Percentiles rank a stretch among this genome's conserved stretches.
Conservation (phyloP, 2,329 filamentous ascomycete species). For the Celoporthe dispersa region DNA sequence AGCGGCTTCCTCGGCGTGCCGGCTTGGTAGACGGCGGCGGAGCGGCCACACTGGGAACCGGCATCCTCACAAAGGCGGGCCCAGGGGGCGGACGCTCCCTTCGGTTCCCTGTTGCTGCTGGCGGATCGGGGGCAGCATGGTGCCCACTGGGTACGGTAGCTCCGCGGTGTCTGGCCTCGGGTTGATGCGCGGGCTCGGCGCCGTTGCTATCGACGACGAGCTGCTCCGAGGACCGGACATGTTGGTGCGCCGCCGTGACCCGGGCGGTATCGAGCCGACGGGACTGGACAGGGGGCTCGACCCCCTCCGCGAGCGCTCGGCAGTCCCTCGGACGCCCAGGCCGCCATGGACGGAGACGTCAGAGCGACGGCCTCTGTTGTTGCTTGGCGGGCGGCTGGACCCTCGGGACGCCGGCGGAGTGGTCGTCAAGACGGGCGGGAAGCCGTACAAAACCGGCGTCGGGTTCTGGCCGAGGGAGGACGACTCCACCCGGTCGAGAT, state of each 20-base stretch:
- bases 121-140: slow-evolving; percentile 18
- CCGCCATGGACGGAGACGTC: slow-evolving; percentile 12
- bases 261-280: slow-evolving; percentile 10
- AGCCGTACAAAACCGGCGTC: slow-evolving; percentile 32
- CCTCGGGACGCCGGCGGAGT: slow-evolving; percentile 57
- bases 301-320: not conserved
- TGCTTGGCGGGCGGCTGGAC: slow-evolving; percentile 45
- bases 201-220: slow-evolving; percentile 49
- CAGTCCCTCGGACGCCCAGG: not conserved
- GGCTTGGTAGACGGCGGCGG: not conserved
- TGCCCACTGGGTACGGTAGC: slow-evolving; percentile 5
- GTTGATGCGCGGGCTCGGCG: slow-evolving; percentile 46
- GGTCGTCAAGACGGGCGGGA: slow-evolving; percentile 30
- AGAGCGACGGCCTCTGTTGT: slow-evolving; percentile 34
- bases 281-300: slow-evolving; percentile 26
- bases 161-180: slow-evolving; percentile 15
- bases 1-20: not conserved
- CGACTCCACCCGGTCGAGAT: slow-evolving; percentile 30
- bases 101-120: not conserved
- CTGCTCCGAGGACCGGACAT: slow-evolving; percentile 35
- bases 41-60: not conserved
- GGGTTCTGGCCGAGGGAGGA: slow-evolving; percentile 34
- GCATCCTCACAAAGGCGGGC: slow-evolving; percentile 11
- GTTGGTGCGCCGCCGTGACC: slow-evolving; percentile 19
- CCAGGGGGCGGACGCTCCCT: slow-evolving; percentile 8